Percentiles rank a stretch among this genome's conserved stretches.
These are phyloP conservation scores for Schwanniomyces sp. DNA, from an alignment of 805 yeast species.

Conservation along the genomic window DNA sequence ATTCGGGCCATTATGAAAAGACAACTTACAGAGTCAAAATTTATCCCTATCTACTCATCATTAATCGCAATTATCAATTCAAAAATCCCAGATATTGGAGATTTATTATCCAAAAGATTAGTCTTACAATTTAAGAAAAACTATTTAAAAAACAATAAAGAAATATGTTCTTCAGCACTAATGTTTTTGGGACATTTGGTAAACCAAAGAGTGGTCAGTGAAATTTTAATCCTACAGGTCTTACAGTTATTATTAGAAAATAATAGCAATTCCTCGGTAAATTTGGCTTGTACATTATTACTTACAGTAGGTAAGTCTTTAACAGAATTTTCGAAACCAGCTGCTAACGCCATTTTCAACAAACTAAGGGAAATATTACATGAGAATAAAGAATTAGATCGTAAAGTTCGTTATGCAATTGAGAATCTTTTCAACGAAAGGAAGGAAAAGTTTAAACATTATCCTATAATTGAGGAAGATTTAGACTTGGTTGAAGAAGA, in stretches of 20 bases:
- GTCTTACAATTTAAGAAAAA: slow-evolving; percentile 58
- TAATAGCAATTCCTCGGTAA: slow-evolving; percentile 57
- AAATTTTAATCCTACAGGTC: slow-evolving; percentile 31
- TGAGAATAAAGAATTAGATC: slow-evolving; percentile 42
- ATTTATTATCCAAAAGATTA: slow-evolving; percentile 51
- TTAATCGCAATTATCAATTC: slow-evolving; percentile 62
- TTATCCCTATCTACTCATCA: slow-evolving; percentile 53
- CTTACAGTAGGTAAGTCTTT: slow-evolving; percentile 54
- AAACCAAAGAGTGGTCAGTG: slow-evolving; percentile 54
- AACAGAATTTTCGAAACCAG: slow-evolving; percentile 39
- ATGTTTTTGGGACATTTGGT: slow-evolving; percentile 60
- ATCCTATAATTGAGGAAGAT: slow-evolving; percentile 40
- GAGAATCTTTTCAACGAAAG: slow-evolving; percentile 54
- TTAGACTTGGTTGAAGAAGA: slow-evolving; percentile 66
- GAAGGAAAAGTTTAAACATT: slow-evolving; percentile 38
- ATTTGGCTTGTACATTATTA: slow-evolving; percentile 52
- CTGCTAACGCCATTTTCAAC: slow-evolving; percentile 54
- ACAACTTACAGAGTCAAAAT: slow-evolving; percentile 41
- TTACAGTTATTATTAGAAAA: slow-evolving; percentile 35
- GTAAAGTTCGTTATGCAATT: slow-evolving; percentile 45
- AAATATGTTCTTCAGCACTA: slow-evolving; percentile 41
- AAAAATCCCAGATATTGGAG: slow-evolving; percentile 69
- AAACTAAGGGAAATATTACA: slow-evolving; percentile 60
- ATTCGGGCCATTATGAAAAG: slow-evolving; percentile 57
- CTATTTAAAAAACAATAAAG: slow-evolving; percentile 47